Evolutionary conservation across 495 filamentous ascomycete species (phyloP).

Genomic region (Trichoderma parareesei): DNA sequence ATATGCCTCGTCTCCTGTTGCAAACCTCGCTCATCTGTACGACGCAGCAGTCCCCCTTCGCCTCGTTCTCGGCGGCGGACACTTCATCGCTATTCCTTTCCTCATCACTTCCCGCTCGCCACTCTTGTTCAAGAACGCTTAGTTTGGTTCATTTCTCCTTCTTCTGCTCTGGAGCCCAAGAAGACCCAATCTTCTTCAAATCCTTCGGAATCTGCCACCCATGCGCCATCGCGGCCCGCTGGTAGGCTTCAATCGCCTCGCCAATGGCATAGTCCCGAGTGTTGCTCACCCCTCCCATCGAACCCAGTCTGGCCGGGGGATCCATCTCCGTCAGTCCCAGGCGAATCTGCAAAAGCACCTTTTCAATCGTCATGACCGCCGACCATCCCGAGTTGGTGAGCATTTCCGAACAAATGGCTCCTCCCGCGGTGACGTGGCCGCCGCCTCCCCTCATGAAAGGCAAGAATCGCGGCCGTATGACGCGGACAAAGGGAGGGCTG

Average conservation of each 20-base stretch:
- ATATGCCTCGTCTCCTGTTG: too few relatives aligned
- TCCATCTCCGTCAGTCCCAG: constrained; percentile 64
- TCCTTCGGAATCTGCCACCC: constrained; percentile 52
- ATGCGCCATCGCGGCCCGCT: constrained; percentile 57
- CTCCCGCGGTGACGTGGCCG: constrained; percentile 82
- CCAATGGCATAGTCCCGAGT: constrained; percentile 50
- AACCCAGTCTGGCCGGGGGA: constrained; percentile 61
- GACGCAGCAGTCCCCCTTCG: too few relatives aligned
- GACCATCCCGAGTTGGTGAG: constrained; percentile 81
- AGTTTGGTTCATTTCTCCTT: not conserved
- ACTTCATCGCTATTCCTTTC: not conserved
- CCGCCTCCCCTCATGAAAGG: constrained; percentile 65
- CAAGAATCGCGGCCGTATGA: constrained; percentile 75
- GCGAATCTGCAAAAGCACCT: constrained; percentile 72
- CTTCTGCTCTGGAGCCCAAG: not conserved
- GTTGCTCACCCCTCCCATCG: not conserved
- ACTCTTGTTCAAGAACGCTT: not conserved
- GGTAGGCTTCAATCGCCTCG: constrained; percentile 69
- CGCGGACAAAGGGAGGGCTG: constrained; percentile 75
- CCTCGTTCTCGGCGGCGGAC: too few relatives aligned
- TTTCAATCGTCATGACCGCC: constrained; percentile 64
- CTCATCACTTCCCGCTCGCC: not conserved
- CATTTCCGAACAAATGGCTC: constrained; percentile 87
- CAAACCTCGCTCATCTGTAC: too few relatives aligned
- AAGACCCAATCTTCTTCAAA: constrained; percentile 15